These are phyloP conservation scores for Rubia tinctorum DNA, from an alignment of 305 asterid species.

Conservation along the genomic window DNA sequence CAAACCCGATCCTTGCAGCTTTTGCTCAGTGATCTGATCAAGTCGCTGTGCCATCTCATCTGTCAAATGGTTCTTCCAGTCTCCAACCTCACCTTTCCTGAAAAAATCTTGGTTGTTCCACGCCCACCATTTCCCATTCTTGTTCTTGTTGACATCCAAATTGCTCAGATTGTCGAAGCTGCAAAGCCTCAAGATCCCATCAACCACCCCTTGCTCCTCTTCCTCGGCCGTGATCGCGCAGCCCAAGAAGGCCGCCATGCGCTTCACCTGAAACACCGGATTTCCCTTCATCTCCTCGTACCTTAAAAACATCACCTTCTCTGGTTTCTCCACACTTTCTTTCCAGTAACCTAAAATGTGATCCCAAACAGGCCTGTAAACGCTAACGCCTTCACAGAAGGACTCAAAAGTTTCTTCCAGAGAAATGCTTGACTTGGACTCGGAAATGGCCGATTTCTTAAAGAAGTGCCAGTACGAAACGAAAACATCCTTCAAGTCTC, in stretches of 20 bases:
- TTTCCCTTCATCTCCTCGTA: slow-evolving; percentile 18
- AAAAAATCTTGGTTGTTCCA: not conserved
- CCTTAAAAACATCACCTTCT: slow-evolving; percentile 10
- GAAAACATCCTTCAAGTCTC: slow-evolving; percentile 20
- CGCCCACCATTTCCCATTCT: not conserved
- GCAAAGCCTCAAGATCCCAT: slow-evolving; percentile 16
- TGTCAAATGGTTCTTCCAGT: slow-evolving; percentile 17
- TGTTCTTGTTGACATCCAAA: slow-evolving; percentile 28
- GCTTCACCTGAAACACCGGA: not conserved
- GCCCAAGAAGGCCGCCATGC: slow-evolving; percentile 20
- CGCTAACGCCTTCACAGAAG: not conserved
- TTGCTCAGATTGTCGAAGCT: slow-evolving; percentile 23
- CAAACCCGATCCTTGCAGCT: slow-evolving; percentile 13
- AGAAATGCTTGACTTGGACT: not conserved
- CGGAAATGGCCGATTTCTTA: not conserved
- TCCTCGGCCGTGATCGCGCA: slow-evolving; percentile 16
- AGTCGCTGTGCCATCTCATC: slow-evolving; percentile 3
- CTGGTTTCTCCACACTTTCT: slow-evolving; percentile 11
- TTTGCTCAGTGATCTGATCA: slow-evolving; percentile 6
- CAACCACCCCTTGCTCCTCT: slow-evolving; percentile 10
- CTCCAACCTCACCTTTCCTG: slow-evolving; percentile 21
- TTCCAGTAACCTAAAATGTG: slow-evolving; percentile 10
- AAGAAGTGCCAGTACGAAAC: slow-evolving; percentile 26
- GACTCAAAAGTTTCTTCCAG: not conserved
- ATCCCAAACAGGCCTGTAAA: not conserved